Evolutionary conservation across 2,329 filamentous ascomycete genomes (phyloP), one percentile per base, ranked within the genome.

Genomic region (Venturiaceae sp.): DNA sequence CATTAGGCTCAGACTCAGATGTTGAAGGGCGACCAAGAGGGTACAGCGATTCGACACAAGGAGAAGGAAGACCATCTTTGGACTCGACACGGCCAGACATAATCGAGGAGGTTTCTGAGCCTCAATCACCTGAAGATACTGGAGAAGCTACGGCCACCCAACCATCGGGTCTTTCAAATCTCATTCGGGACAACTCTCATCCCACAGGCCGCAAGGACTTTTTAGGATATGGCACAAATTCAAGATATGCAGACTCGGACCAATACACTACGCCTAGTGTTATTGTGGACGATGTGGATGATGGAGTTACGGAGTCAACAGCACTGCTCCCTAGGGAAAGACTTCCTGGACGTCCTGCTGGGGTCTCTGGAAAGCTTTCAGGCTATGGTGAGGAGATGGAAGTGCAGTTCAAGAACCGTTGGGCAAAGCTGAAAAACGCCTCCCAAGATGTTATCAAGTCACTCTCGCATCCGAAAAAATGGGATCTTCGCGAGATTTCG

Each of bases 41-140:
- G 21, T 19, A 53, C 56, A 26, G 61, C 9, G 58, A 66, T 7
- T 62, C 64, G 14, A 66, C 65, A 14, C 61, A 64, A 46, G 59
- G 57, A 11, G 67, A 68, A 13, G 65, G 64, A 30, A 63, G 69
- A 30, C 33, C 23, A n/a, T 71, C 68, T 2, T 58, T 63, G 23
- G 69, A 72, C 57, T 68, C 70, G n/a, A 61, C 62, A n/a, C 69
- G 70, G 19, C 75, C 78, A 8, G 75, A 81, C 39, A 77, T 77
- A 4, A 87, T 88, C 58, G 69, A 76, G 54, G 85, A 88, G 67
- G 78, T 83, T 28, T 81, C 81, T 5, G 84, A 87, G 66, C 77
- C 80, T 5, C 72, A 76, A 9, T 80, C 80, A 5, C 78, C 79
- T 2, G 74, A 77, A 54, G 68, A 55, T 60, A 66, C 63, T 64